Base-by-base conservation (phyloP, 1,284 basidiomycete species). In the Cryptococcus depauperatus region DNA sequence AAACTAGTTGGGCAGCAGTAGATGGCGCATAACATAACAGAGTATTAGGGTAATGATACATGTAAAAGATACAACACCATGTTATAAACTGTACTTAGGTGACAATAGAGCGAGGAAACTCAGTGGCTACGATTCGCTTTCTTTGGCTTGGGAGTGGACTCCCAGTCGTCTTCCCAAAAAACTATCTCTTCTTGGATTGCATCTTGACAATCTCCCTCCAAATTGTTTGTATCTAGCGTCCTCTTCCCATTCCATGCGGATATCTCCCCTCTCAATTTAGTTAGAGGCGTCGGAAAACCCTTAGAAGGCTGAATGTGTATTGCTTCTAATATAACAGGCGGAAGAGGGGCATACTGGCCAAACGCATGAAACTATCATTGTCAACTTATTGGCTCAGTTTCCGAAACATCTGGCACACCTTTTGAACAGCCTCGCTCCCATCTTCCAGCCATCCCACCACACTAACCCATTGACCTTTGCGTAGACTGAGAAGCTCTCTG, bases 1-100 rank as follows among this genome's bases (percentile, higher is more conserved):
- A 89, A 87, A 75, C 85, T 82, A 60, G 84, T 92, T 1, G 87
- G 88, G 4, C 83, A 89, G 52, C 51, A 46, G 4, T 57, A 42
- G 30, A 11, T 8, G 26, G n/a, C n/a, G n/a, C n/a, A n/a, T n/a
- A n/a, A n/a, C n/a, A n/a, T n/a, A n/a, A n/a, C n/a, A n/a, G n/a
- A n/a, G n/a, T n/a, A n/a, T n/a, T n/a, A n/a, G n/a, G n/a, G n/a
- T n/a, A n/a, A n/a, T n/a, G n/a, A n/a, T n/a, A n/a, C n/a, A n/a
- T n/a, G n/a, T n/a, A n/a, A n/a, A n/a, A n/a, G n/a, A n/a, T n/a
- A n/a, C n/a, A n/a, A n/a, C n/a, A n/a, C n/a, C n/a, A n/a, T n/a
- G n/a, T n/a, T n/a, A n/a, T n/a, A n/a, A n/a, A n/a, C n/a, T n/a
- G n/a, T n/a, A n/a, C n/a, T n/a, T n/a, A n/a, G n/a, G n/a, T n/a